A percentile compares a stretch with the other conserved stretches of the same genome.
Conservation (phyloP, 1,284 basidiomycete species). For the Coniferiporia weirii region DNA sequence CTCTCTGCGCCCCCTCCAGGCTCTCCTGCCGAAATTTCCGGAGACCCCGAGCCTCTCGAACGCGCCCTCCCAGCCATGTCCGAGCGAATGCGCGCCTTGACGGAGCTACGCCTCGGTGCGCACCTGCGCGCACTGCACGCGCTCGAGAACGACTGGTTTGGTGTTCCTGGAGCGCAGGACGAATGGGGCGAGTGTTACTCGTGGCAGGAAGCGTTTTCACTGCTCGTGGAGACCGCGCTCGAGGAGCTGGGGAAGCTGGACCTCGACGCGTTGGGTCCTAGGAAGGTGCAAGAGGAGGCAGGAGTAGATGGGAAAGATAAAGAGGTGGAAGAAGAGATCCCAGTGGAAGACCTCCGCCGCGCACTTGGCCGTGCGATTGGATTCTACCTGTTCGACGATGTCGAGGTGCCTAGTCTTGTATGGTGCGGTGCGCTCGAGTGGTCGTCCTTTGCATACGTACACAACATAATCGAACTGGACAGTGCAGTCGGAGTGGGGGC, state of each 20-base stretch:
- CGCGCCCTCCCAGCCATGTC: slow-evolving; percentile 30
- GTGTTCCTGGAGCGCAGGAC: slow-evolving; percentile 36
- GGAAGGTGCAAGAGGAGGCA: too few relatives aligned
- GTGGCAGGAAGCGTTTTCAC: slow-evolving; percentile 69
- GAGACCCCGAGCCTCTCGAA: slow-evolving; percentile 21
- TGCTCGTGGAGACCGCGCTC: slow-evolving; percentile 52
- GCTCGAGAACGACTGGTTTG: slow-evolving; percentile 67
- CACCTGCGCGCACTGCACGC: slow-evolving; percentile 56
- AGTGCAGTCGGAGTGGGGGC: too few relatives aligned
- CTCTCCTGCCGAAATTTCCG: slow-evolving; percentile 4
- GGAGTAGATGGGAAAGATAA: too few relatives aligned
- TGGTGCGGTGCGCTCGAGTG: slow-evolving; percentile 47
- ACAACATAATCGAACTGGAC: slow-evolving; percentile 21
- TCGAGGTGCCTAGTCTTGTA: slow-evolving; percentile 59
- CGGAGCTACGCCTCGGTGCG: slow-evolving; percentile 50
- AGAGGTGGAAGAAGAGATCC: slow-evolving; percentile 24
- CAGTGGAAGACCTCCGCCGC: slow-evolving; percentile 41
- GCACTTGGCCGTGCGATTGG: slow-evolving; percentile 63
- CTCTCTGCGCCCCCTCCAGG: slow-evolving; percentile 25
- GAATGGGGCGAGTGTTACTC: slow-evolving; percentile 43
- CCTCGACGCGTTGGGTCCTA: not conserved
- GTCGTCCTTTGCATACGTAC: slow-evolving; percentile 40
- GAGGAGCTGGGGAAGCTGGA: slow-evolving; percentile 25
- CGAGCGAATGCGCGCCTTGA: not conserved
- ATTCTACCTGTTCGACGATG: slow-evolving; percentile 69